Evolutionary conservation across 805 yeast genomes (phyloP), one percentile per base, ranked within the genome.

Genomic region (Barnettozyma sp.): DNA sequence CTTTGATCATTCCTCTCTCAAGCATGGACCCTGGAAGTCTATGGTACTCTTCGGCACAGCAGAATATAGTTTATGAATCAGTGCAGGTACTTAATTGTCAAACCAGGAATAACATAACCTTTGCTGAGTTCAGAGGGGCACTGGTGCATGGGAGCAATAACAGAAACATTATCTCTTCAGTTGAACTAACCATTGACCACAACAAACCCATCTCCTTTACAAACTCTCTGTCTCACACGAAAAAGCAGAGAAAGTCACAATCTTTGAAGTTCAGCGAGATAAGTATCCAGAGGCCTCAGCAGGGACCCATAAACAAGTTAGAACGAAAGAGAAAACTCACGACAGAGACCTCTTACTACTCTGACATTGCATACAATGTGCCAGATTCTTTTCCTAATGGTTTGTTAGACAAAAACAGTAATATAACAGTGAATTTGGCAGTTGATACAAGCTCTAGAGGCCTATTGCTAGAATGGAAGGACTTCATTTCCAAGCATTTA

Each of bases 1-100:
- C 81, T 7, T 49, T 84, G 16, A 63, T 72, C 29, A 52, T 84
- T 9, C 90, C 94, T 0, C 19, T 83, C 8, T 50, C 55, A n/a
- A 7, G 41, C 1, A 18, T 38, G 12, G 40, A 37, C n/a, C n/a
- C n/a, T 21, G 5, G 20, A 1, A 60, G 59, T 39, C 34, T 50
- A 13, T 77, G 82, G 82, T 63, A 69, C 22, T 42, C 54, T 5
- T 54, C 67, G 0, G 55, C 66, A 8, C 40, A 63, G 26, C 60
- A 66, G 38, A 40, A 61, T 32, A 40, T 68, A 21, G 58, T 60
- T 20, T 62, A 68, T 55, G 84, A 76, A 45, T 45, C 73, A 22
- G 50, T 64, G 20, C 64, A 66, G 42, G 37, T 64, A 2, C 40
- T 71, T 19, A 58, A 63, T 33, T 50, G 62, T 9, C 39, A 48